These are phyloP conservation scores for Pythium rishiriense DNA, from an alignment of 352 stramenopile genomes.

Conservation along the genomic window DNA sequence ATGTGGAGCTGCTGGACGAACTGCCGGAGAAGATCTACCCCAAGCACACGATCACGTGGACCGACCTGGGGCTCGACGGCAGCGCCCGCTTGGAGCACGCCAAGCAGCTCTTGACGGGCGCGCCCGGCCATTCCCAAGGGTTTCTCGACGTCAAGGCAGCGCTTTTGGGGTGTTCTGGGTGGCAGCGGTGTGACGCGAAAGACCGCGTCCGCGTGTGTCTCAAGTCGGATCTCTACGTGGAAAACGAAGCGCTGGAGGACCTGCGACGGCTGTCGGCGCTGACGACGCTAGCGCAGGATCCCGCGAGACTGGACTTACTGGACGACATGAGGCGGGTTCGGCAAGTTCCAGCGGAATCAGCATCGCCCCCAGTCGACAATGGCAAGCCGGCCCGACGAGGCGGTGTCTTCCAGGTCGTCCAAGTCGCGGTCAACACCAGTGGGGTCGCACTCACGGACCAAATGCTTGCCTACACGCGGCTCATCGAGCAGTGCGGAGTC, in stretches of 20 bases:
- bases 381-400: not conserved
- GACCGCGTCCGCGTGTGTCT: slow-evolving; percentile 4
- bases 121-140: not conserved
- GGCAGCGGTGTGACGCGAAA: too few relatives aligned
- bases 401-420: not conserved
- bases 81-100: not conserved
- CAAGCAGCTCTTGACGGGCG: not conserved
- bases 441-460: not conserved
- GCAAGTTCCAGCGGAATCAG: not conserved
- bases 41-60: slow-evolving; percentile 5
- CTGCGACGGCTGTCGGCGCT: not conserved
- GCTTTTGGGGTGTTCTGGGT: not conserved
- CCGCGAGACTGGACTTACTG: not conserved
- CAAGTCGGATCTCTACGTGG: not conserved
- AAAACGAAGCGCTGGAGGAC: not conserved
- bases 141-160: not conserved
- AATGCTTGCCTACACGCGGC: not conserved
- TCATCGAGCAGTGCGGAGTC: not conserved
- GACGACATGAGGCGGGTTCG: not conserved
- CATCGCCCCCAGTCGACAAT: not conserved
- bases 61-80: not conserved
- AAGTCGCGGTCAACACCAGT: not conserved
- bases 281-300: not conserved
- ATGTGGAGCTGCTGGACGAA: slow-evolving; percentile 1
- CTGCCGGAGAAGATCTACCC: slow-evolving; percentile 2